Evolutionary conservation across 768 basidiomycete species (phyloP).

Genomic region (Piloderma croceum): DNA sequence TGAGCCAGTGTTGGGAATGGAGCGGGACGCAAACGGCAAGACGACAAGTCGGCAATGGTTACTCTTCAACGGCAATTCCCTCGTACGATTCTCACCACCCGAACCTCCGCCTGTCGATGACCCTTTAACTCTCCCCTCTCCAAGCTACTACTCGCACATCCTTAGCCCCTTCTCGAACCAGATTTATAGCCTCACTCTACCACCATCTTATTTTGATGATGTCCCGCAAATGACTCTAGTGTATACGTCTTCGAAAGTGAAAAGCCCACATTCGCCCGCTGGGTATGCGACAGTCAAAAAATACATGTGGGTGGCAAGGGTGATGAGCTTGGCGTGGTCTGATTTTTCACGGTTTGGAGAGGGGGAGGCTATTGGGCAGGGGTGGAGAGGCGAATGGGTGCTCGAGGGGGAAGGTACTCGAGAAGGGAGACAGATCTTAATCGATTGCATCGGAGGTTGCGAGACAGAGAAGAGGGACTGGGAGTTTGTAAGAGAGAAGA

Average conservation of each 20-base stretch:
- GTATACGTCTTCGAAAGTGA: slow-evolving; percentile 40
- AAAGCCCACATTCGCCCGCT: slow-evolving; percentile 54
- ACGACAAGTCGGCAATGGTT: slow-evolving; percentile 53
- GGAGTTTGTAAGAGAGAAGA: slow-evolving; percentile 62
- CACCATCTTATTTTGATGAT: slow-evolving; percentile 27
- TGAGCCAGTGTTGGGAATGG: slow-evolving; percentile 1
- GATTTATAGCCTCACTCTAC: slow-evolving; percentile 24
- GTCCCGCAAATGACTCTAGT: slow-evolving; percentile 46
- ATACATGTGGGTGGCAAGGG: slow-evolving; percentile 60
- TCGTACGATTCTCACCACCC: slow-evolving; percentile 59
- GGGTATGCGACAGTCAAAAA: slow-evolving; percentile 57
- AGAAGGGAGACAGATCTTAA: slow-evolving; percentile 52
- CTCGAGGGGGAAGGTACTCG: slow-evolving; percentile 74
- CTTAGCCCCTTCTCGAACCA: slow-evolving; percentile 31
- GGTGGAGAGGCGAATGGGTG: slow-evolving; percentile 74
- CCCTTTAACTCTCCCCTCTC: slow-evolving; percentile 62
- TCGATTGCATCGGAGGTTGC: slow-evolving; percentile 47
- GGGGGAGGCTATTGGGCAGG: slow-evolving; percentile 47
- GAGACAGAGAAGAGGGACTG: slow-evolving; percentile 29
- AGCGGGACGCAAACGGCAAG: slow-evolving; percentile 7
- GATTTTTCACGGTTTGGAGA: slow-evolving; percentile 28
- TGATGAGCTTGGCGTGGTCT: no score
- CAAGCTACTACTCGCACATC: slow-evolving; percentile 73
- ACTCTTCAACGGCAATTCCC: slow-evolving; percentile 59
- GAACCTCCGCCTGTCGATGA: slow-evolving; percentile 47